Percentiles rank a stretch among this genome's conserved stretches.
Evolutionary conservation across 176 grass and related monocot genomes (phyloP).

Genomic region (Bolboschoenus planiculmis): DNA sequence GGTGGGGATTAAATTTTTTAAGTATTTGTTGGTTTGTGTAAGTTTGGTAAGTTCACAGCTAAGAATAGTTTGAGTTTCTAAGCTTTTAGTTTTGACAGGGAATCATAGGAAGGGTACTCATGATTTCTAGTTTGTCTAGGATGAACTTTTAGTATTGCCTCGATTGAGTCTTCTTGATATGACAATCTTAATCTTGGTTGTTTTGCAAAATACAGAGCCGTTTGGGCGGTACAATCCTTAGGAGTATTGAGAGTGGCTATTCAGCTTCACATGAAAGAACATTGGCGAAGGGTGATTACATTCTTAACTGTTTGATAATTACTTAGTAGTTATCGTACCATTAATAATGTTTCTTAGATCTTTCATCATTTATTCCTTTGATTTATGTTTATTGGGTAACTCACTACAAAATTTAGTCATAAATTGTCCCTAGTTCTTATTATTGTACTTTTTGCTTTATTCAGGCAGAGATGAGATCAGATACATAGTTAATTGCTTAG

Average conservation of each 20-base stretch:
- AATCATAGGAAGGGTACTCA: neutral
- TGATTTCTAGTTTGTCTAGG: neutral
- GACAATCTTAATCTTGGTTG: neutral
- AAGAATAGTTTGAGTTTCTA: neutral
- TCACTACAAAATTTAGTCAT: neutral
- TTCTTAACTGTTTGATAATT: neutral
- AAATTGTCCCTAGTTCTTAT: neutral
- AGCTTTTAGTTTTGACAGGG: neutral
- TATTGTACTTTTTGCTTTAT: slow-evolving; percentile 19
- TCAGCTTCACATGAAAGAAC: slow-evolving; percentile 80
- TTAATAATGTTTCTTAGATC: slow-evolving; percentile 1
- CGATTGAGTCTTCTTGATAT: neutral
- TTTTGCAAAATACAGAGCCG: slow-evolving; percentile 33
- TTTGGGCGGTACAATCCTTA: slow-evolving; percentile 34
- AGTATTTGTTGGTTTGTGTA: neutral
- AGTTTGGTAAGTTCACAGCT: neutral
- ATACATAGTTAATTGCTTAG: slow-evolving; percentile 47
- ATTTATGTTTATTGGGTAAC: neutral
- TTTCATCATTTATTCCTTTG: neutral
- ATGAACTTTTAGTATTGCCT: neutral
- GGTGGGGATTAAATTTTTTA: neutral
- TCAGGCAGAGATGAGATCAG: slow-evolving; percentile 64
- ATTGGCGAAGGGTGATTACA: slow-evolving; percentile 39
- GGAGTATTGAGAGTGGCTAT: slow-evolving; percentile 42
- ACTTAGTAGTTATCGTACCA: neutral